Evolutionary conservation across 768 basidiomycete genomes (phyloP).

Genomic region (Russula griseocarnosa): DNA sequence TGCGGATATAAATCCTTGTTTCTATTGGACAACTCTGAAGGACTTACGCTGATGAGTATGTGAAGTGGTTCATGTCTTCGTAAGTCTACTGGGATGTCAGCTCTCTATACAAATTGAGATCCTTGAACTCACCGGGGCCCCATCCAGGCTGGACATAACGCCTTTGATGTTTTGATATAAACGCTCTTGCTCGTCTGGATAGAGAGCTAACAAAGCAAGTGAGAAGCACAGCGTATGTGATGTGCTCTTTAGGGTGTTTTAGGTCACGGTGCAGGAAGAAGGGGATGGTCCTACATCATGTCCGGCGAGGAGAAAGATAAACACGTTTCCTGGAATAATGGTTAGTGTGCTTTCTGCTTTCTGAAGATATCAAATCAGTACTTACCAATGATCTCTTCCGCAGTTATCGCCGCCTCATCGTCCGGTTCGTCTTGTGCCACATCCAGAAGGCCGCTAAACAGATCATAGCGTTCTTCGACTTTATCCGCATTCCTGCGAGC

Average conservation of each 20-base stretch:
- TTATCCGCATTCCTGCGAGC: slow-evolving; percentile 21
- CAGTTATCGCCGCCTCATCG: slow-evolving; percentile 20
- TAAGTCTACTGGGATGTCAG: slow-evolving; percentile 25
- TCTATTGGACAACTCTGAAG: not conserved
- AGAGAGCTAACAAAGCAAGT: slow-evolving; percentile 42
- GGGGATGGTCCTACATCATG: slow-evolving; percentile 29
- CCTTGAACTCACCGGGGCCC: not conserved
- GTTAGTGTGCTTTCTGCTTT: not conserved
- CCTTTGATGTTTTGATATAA: slow-evolving; percentile 37
- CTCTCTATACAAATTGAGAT: not conserved
- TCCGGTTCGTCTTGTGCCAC: slow-evolving; percentile 28
- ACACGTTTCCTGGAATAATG: slow-evolving; percentile 29
- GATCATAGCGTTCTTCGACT: slow-evolving; percentile 29
- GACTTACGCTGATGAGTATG: slow-evolving; percentile 27
- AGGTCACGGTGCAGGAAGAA: not conserved
- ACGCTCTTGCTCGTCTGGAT: slow-evolving; percentile 42
- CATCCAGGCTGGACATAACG: slow-evolving; percentile 32
- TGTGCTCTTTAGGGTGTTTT: slow-evolving; percentile 34
- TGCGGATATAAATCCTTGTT: too few species aligned
- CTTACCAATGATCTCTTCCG: slow-evolving; percentile 29
- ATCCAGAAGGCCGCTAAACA: slow-evolving; percentile 32
- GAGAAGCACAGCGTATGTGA: slow-evolving; percentile 39
- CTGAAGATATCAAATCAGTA: not conserved
- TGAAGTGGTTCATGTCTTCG: slow-evolving; percentile 29
- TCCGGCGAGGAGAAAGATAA: slow-evolving; percentile 37